Percentiles rank a stretch among this genome's conserved stretches.
phyloP scores from a whole-genome alignment of 352 stramenopile species.

The Phytophthora cajani region DNA sequence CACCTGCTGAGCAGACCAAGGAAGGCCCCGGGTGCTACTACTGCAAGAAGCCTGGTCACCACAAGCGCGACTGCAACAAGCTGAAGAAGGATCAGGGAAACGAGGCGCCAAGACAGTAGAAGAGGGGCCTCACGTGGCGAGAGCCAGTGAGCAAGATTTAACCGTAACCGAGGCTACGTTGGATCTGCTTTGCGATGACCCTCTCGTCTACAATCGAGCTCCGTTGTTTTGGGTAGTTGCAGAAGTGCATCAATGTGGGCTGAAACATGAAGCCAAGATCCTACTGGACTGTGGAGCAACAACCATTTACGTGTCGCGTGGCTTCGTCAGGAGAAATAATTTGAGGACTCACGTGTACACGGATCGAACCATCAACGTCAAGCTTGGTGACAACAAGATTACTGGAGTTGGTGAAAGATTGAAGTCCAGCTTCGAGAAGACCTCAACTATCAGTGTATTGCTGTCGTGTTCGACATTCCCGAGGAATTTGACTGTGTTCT shows the following conservation, averaged over 20 bases:
- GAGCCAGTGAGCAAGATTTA: conserved; percentile 10
- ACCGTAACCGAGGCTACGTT: conserved; percentile 15
- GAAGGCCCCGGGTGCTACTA: conserved; percentile 11
- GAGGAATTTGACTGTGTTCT: conserved; percentile 9
- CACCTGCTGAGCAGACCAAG: conserved; percentile 3
- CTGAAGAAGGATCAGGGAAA: conserved; percentile 20
- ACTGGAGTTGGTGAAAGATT: conserved; percentile 13
- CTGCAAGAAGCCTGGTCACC: conserved; percentile 4
- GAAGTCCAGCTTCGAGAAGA: neutral
- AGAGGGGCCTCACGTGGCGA: conserved; percentile 20
- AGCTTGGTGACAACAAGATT: conserved; percentile 21
- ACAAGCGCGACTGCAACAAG: conserved; percentile 14
- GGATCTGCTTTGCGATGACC: conserved; percentile 18
- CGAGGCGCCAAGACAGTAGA: conserved; percentile 10
- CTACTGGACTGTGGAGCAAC: conserved; percentile 13
- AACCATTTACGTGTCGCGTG: neutral
- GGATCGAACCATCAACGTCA: conserved; percentile 7
- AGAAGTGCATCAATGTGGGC: conserved; percentile 1
- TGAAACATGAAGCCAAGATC: conserved; percentile 1
- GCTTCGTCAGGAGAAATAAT: conserved; percentile 4
- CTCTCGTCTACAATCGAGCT: conserved; percentile 16
- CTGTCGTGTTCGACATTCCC: conserved; percentile 5
- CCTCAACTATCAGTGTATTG: conserved; percentile 3
- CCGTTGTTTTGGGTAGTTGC: conserved; percentile 8
- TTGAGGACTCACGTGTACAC: conserved; percentile 5